Evolutionary conservation across 1,284 basidiomycete species (phyloP).

Genomic region (Leucoagaricus sp.): DNA sequence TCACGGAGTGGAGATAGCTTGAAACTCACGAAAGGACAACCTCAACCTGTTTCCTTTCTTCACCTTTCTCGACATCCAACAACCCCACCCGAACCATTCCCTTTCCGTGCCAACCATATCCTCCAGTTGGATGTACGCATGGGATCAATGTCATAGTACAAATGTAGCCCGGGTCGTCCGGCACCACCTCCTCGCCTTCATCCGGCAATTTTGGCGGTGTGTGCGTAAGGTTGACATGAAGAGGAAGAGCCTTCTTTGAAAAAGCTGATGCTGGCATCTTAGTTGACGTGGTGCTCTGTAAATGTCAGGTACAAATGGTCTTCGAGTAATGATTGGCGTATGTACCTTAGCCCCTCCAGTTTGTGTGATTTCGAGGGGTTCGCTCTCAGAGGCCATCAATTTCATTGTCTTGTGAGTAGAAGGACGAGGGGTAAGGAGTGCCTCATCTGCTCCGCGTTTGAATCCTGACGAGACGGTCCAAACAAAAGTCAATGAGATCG

Average conservation of each 20-base stretch:
- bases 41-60: constrained; percentile 58
- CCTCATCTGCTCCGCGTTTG: neutral
- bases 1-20: no score
- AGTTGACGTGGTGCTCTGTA: constrained; percentile 15
- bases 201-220: constrained; percentile 51
- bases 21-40: constrained; percentile 71
- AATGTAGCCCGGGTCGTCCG: constrained; percentile 61
- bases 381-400: neutral
- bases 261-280: constrained; percentile 54
- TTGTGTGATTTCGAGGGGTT: no score
- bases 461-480: neutral
- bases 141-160: constrained; percentile 59
- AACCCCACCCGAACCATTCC: constrained; percentile 69
- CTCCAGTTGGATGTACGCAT: constrained; percentile 66
- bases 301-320: neutral
- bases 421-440: neutral
- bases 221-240: constrained; percentile 70
- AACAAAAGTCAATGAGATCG: neutral
- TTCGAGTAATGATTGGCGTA: no score
- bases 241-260: constrained; percentile 62
- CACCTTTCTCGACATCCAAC: constrained; percentile 36
- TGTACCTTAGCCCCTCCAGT: no score
- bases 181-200: constrained; percentile 5
- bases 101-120: constrained; percentile 80
- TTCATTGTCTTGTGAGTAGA: neutral